phyloP scores from a whole-genome alignment of 257 asterid genomes.

The Osmanthus fragrans region DNA sequence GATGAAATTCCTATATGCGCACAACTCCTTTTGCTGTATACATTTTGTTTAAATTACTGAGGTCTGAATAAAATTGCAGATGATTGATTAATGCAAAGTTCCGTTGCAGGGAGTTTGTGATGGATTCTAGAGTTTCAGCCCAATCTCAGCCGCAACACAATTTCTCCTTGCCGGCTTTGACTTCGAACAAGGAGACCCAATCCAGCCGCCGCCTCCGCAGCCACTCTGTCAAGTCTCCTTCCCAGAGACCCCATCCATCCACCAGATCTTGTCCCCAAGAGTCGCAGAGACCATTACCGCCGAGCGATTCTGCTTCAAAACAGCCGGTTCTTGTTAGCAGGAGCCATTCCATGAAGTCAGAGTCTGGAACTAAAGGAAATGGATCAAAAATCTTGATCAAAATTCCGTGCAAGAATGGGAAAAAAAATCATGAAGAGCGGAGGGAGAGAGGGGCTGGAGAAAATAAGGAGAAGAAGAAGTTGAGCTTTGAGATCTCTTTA shows the following conservation, averaged over 20 bases:
- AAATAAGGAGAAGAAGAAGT: background rate
- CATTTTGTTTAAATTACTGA: background rate
- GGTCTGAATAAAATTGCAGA: background rate
- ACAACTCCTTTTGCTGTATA: background rate
- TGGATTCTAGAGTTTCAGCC: slow-evolving; percentile 54
- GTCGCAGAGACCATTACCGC: slow-evolving; percentile 33
- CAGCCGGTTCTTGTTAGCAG: slow-evolving; percentile 27
- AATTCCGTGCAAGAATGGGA: slow-evolving; percentile 5
- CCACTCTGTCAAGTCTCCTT: slow-evolving; percentile 54
- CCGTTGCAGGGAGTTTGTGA: background rate
- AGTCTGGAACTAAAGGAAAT: background rate
- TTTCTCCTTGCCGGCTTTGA: slow-evolving; percentile 53
- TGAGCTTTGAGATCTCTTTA: background rate
- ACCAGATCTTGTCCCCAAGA: slow-evolving; percentile 39
- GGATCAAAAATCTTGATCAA: slow-evolving; percentile 27
- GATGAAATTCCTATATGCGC: background rate
- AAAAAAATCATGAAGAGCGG: slow-evolving; percentile 7
- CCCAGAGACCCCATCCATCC: slow-evolving; percentile 36
- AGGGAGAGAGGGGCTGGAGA: background rate
- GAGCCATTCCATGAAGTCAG: slow-evolving; percentile 18
- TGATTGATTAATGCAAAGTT: background rate
- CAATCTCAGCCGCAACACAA: slow-evolving; percentile 68
- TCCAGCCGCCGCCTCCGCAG: slow-evolving; percentile 46
- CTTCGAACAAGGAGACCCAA: slow-evolving; percentile 58
- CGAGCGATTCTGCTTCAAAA: slow-evolving; percentile 24